Evolutionary conservation across 768 basidiomycete genomes (phyloP).

Genomic region (Auriscalpium orientale): DNA sequence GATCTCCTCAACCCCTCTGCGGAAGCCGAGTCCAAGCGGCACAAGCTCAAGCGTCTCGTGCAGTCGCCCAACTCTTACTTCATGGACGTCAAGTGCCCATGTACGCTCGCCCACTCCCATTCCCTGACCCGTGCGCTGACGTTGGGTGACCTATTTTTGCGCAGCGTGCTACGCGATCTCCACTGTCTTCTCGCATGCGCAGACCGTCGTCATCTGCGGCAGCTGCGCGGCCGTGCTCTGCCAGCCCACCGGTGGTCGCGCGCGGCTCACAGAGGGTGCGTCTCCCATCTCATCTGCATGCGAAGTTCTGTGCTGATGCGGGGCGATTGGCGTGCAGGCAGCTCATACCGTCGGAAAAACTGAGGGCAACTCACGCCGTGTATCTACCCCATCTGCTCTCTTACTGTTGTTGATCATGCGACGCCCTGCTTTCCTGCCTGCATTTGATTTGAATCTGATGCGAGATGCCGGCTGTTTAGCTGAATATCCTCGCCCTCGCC

Average conservation of each 20-base stretch:
- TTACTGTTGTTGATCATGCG: conserved; percentile 13
- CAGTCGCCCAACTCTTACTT: conserved; percentile 99
- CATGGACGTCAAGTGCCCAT: conserved; percentile 99
- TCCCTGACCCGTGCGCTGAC: not conserved
- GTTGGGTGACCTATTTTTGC: not conserved
- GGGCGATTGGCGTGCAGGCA: conserved; percentile 44
- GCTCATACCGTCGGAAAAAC: conserved; percentile 97
- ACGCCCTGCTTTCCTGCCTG: conserved; percentile 28
- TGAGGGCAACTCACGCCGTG: conserved; percentile 28
- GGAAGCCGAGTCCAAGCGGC: conserved; percentile 79
- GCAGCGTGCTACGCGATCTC: conserved; percentile 93
- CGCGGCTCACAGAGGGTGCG: conserved; percentile 94
- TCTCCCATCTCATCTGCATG: conserved; percentile 8
- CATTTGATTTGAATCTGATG: not conserved
- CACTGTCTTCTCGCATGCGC: conserved; percentile 98
- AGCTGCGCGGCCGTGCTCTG: conserved; percentile 92
- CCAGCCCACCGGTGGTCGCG: conserved; percentile 98
- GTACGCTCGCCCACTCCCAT: conserved; percentile 36
- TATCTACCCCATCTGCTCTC: conserved; percentile 17
- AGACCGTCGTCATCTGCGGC: conserved; percentile 91
- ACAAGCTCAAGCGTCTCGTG: conserved; percentile 99
- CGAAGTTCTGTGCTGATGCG: conserved; percentile 7
- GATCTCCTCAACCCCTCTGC: conserved; percentile 95
- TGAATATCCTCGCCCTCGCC: no score
- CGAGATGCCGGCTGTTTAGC: no score